These are phyloP conservation scores for Rhinocladiella mackenziei DNA, from an alignment of 2,329 filamentous ascomycete genomes.

Conservation along the genomic window DNA sequence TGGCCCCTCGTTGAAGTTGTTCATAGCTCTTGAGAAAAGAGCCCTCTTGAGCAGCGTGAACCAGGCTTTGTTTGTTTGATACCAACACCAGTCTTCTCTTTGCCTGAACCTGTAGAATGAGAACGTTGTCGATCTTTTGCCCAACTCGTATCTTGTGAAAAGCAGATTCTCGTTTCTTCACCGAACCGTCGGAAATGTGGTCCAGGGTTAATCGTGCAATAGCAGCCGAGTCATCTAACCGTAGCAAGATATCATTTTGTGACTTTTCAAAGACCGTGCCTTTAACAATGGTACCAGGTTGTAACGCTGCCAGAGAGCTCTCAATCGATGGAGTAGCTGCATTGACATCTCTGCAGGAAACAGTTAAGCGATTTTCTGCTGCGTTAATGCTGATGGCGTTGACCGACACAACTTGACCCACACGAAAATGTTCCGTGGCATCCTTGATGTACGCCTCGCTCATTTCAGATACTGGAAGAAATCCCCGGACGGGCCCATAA, in stretches of 20 bases:
- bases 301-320: slow-evolving; percentile 42
- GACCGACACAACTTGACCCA: slow-evolving; percentile 87
- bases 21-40: slow-evolving; percentile 68
- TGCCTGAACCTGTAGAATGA: slow-evolving; percentile 81
- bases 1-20: slow-evolving; percentile 64
- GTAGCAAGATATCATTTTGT: slow-evolving; percentile 69
- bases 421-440: slow-evolving; percentile 80
- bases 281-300: slow-evolving; percentile 68
- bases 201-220: slow-evolving; percentile 72
- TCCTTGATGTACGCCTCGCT: slow-evolving; percentile 93
- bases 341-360: slow-evolving; percentile 88
- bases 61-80: slow-evolving; percentile 76
- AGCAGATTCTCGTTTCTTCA: slow-evolving; percentile 69
- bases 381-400: slow-evolving; percentile 78
- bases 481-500: slow-evolving; percentile 77
- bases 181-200: slow-evolving; percentile 81
- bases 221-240: slow-evolving; percentile 68
- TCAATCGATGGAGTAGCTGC: slow-evolving; percentile 14
- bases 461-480: slow-evolving; percentile 93
- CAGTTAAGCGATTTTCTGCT: slow-evolving; percentile 66
- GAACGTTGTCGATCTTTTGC: slow-evolving; percentile 74
- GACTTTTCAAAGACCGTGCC: slow-evolving; percentile 80
- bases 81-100: slow-evolving; percentile 70
- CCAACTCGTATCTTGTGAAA: slow-evolving; percentile 80
- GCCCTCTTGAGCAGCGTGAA: slow-evolving; percentile 69